Conservation (phyloP, 805 yeast species). For the Nakazawaea anatomiae region DNA sequence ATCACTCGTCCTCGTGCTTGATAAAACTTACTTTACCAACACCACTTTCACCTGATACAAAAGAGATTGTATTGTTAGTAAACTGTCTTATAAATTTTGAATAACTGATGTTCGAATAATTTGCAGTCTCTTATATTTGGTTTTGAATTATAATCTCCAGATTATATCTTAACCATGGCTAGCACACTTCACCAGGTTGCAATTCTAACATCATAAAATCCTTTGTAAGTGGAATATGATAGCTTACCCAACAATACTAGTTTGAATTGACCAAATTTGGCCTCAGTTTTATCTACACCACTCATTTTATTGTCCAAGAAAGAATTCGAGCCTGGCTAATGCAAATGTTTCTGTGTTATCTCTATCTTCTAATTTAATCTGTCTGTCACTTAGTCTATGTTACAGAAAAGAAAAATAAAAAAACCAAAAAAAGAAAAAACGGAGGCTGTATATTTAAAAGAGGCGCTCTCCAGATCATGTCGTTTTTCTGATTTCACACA, state of each 20-base stretch:
- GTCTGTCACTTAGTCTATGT: background rate
- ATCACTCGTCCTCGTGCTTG: background rate
- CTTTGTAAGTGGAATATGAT: background rate
- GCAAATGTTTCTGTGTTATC: background rate
- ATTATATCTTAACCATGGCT: no score
- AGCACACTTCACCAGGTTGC: no score
- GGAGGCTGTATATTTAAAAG: no score
- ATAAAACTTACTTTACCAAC: slow-evolving; percentile 42
- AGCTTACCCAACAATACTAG: slow-evolving; percentile 43
- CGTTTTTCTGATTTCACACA: background rate
- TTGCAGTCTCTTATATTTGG: background rate
- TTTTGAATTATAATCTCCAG: background rate
- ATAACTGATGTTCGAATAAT: background rate
- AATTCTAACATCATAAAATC: no score
- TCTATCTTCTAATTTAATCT: background rate
- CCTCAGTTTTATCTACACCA: slow-evolving; percentile 8
- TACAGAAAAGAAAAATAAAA: background rate
- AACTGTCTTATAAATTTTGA: background rate
- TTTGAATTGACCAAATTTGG: slow-evolving; percentile 48
- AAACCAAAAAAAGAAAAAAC: background rate
- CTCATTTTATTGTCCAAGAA: background rate
- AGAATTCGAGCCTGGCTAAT: background rate
- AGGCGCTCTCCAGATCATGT: no score
- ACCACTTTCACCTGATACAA: slow-evolving; percentile 52
- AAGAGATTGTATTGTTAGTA: no score